Percentiles rank a stretch among this genome's conserved stretches.
Conservation (phyloP, 306 rosid species). For the Cucurbita argyrosperma region DNA sequence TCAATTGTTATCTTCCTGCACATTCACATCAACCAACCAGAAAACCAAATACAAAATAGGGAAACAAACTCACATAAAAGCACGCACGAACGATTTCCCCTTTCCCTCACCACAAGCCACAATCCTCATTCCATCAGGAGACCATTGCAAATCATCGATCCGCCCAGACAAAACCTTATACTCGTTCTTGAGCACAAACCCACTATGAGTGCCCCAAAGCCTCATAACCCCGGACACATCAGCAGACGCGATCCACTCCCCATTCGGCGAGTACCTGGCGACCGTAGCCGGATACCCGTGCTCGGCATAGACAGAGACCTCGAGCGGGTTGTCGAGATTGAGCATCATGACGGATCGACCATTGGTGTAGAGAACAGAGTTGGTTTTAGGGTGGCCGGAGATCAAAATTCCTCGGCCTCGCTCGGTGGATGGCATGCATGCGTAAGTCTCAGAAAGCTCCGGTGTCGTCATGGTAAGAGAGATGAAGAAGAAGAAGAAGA, state of each 20-base stretch:
- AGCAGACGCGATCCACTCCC: constrained; percentile 90
- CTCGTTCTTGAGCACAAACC: constrained; percentile 81
- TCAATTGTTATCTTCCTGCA: background rate
- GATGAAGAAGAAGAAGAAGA: background rate
- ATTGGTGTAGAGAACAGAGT: constrained; percentile 54
- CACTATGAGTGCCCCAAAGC: constrained; percentile 83
- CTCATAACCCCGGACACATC: constrained; percentile 73
- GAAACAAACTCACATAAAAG: constrained; percentile 49
- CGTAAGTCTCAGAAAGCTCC: constrained; percentile 57
- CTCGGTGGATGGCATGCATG: constrained; percentile 69
- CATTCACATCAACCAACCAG: background rate
- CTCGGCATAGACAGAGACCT: constrained; percentile 71
- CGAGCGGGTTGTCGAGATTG: constrained; percentile 64
- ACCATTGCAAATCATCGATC: constrained; percentile 98
- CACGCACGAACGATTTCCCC: constrained; percentile 82
- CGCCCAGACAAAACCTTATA: constrained; percentile 70
- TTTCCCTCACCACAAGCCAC: constrained; percentile 88
- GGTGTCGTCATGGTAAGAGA: constrained; percentile 19
- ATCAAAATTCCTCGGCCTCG: constrained; percentile 91
- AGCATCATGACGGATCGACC: constrained; percentile 73
- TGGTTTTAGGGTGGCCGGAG: constrained; percentile 70
- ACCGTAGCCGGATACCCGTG: constrained; percentile 81
- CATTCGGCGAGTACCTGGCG: constrained; percentile 82
- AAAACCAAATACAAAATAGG: background rate
- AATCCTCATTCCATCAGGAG: constrained; percentile 79